Evolutionary conservation across 257 asterid species (phyloP).

Genomic region (Striga asiatica): DNA sequence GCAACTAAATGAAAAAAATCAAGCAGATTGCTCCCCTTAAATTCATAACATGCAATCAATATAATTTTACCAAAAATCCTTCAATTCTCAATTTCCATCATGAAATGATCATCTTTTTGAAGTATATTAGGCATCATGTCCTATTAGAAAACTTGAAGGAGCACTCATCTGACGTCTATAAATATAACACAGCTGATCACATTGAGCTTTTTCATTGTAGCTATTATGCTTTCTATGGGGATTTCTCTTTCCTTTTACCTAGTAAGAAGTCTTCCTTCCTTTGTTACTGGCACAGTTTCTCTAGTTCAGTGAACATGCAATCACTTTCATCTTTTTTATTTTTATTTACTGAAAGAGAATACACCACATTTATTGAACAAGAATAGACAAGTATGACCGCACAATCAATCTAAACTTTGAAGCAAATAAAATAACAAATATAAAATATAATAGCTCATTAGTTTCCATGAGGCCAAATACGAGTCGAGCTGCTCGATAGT

Average conservation of each 20-base stretch:
- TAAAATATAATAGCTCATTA: too few species aligned
- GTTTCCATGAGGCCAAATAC: neutral
- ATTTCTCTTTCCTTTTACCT: neutral
- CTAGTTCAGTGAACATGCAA: too few species aligned
- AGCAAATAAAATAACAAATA: neutral
- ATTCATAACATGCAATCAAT: too few species aligned
- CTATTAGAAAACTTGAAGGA: neutral
- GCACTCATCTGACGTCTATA: neutral
- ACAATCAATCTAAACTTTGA: neutral
- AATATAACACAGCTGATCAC: neutral
- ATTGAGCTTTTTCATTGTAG: too few species aligned
- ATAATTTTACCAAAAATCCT: too few species aligned
- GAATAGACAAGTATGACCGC: neutral
- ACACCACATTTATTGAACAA: too few species aligned
- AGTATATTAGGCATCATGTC: neutral
- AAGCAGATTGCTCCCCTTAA: neutral
- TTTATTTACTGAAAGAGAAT: too few species aligned
- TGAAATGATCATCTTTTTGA: neutral
- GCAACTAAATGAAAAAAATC: neutral
- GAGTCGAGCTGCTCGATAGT: too few species aligned
- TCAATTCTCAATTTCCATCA: neutral
- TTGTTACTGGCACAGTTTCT: too few species aligned
- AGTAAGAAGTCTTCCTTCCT: too few species aligned
- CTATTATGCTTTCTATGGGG: too few species aligned
- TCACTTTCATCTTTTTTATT: too few species aligned